These are phyloP conservation scores for Tympanopsis confertula DNA, from an alignment of 2,329 filamentous ascomycete genomes.

Conservation along the genomic window DNA sequence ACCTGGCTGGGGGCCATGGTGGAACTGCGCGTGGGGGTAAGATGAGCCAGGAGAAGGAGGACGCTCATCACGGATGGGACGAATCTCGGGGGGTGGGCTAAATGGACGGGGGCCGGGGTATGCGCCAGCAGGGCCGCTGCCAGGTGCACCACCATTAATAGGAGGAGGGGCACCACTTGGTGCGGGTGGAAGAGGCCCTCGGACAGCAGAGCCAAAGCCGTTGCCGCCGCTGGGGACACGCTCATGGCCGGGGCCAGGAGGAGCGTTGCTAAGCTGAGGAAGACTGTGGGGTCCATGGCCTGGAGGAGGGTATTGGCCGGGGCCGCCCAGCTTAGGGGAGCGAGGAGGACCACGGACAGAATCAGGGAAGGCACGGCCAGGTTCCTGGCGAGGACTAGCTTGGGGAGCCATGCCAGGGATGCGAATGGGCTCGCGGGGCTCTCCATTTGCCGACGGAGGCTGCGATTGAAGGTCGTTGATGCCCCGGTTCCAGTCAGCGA, in stretches of 20 bases:
- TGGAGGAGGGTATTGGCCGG: neutral
- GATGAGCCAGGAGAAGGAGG: slow-evolving; percentile 84
- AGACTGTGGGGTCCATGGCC: no score
- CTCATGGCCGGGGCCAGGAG: neutral
- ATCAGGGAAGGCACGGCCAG: slow-evolving; percentile 9
- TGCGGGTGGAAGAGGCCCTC: slow-evolving; percentile 26
- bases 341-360: neutral
- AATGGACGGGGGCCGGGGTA: slow-evolving; percentile 62
- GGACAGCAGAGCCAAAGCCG: neutral
- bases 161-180: neutral
- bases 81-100: slow-evolving; percentile 74
- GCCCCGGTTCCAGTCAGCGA: slow-evolving; percentile 1
- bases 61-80: slow-evolving; percentile 70
- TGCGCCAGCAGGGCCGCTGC: slow-evolving; percentile 28
- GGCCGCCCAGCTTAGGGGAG: neutral
- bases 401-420: slow-evolving; percentile 58
- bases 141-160: slow-evolving; percentile 27
- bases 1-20: slow-evolving; percentile 54
- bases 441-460: slow-evolving; percentile 68
- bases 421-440: slow-evolving; percentile 58
- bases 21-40: slow-evolving; percentile 64
- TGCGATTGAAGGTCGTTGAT: slow-evolving; percentile 17
- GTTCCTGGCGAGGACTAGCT: slow-evolving; percentile 66
- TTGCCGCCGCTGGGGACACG: neutral
- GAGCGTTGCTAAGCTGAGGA: neutral